Base-by-base conservation (phyloP, 2,329 filamentous ascomycete genomes). In the Didymella glomerata region DNA sequence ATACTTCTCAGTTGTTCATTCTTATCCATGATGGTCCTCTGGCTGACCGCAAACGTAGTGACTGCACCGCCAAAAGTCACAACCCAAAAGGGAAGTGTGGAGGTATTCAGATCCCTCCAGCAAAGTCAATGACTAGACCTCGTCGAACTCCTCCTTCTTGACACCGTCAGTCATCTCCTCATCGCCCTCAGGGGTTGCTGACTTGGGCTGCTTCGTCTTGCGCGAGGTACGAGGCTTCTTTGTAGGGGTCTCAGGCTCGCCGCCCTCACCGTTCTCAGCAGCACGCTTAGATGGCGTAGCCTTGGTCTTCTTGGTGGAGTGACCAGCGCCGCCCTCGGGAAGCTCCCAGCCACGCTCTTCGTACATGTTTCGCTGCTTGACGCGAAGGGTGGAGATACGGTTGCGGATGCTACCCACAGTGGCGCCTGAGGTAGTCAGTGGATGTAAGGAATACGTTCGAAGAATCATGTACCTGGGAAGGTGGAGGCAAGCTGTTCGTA, bases 401-500 rank as follows among this genome's bases (percentile, higher is more conserved):
- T 68, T 68, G 52, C 59, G 59, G 48, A 71, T 64, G 18, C 40
- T 34, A 50, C 65, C 64, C 42, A 8, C 13, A 16, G 41, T 62
- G 13, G 60, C 52, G 5, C 52, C 57, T 65, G 48, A 25, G 8
- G 30, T 16, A 22, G n/a, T 46, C 41, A 51, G 44, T 48, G 49
- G 11, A 18, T 2, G n/a, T 11, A 2, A n/a, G 11, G 13, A 20
- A 13, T 16, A 13, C 4, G 11, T 0, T 14, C 11, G 11, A 32
- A 8, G 10, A 25, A 13, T 14, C 2, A 54, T 49, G 9, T 36
- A 66, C 67, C 68, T 3, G 59, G 48, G 48, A 72, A 68, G 9
- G 48, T 64, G 0, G n/a, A 27, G 20, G 50, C 24, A n/a, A 71
- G 34, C 1, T 58, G 18, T 6, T 65, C 58, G 45, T 58, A 68